Base-by-base conservation (phyloP, 345 rosid genomes). In the Euphorbia lathyris region DNA sequence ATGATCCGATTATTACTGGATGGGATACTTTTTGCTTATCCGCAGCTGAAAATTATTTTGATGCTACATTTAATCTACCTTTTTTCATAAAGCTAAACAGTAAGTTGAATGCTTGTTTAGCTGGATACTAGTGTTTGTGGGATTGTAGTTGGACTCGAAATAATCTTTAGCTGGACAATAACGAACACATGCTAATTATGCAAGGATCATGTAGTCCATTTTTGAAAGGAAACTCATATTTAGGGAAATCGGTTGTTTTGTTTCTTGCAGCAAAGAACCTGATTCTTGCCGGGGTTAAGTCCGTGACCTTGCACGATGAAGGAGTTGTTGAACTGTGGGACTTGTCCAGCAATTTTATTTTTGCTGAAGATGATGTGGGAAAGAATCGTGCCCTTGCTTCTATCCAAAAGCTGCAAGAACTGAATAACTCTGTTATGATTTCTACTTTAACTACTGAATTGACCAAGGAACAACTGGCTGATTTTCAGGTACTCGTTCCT, bases 181-280 rank as follows among this genome's bases (percentile, higher is more conserved):
- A 36, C n/a, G 45, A 61, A 61, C 1, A 36, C 2, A n/a, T 32
- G 65, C 9, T 61, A 0, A n/a, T 55, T 22, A 51, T 51, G n/a
- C 11, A 2, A 51, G 52, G 25, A 19, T 19, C 8, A 5, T 40
- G 9, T 12, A 40, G 45, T 40, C 45, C 45, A 6, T 51, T 16
- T 23, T 55, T 11, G 27, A 2, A 20, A 7, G 65, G 47, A 3
- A 61, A n/a, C 47, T 61, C 27, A 23, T 23, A 9, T 55, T 55
- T 22, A 22, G 26, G 29, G 58, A 23, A 55, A 23, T 50, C 11
- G 11, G 52, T 19, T 32, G 9, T 45, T 55, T 67, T 2, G 22
- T 10, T 26, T 42, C 23, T 1, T 79, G 80, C 89, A 95, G 99
- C 99, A 3, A 95, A 95, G 84, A 95, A 95, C 79, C 92, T 95